phyloP scores from a whole-genome alignment of 1,284 basidiomycete species.

The Rhodotorula sp. region DNA sequence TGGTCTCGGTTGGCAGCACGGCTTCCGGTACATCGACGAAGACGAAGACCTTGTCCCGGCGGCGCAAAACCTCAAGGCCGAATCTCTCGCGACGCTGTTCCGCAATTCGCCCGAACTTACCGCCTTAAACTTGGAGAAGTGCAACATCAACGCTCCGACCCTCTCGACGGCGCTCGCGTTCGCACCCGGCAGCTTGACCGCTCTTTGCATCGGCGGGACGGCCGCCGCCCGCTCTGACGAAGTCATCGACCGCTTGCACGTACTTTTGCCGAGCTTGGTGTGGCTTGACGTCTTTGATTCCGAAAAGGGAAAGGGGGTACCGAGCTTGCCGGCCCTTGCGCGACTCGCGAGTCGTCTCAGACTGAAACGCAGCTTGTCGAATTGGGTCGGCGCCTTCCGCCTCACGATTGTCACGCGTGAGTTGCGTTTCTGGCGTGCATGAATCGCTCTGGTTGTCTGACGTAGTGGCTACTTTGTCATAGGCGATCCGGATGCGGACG shows the following conservation, averaged over 20 bases:
- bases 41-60: background rate
- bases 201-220: constrained; percentile 20
- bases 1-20: background rate
- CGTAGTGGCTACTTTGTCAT: too few relatives aligned
- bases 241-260: constrained; percentile 12
- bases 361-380: background rate
- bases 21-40: background rate
- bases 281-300: constrained; percentile 15
- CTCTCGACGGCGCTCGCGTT: constrained; percentile 3
- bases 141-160: background rate
- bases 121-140: constrained; percentile 6
- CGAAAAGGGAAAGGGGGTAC: too few relatives aligned
- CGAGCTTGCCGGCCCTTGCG: constrained; percentile 9
- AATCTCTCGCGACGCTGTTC: constrained; percentile 15
- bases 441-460: too few relatives aligned
- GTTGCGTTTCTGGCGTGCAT: background rate
- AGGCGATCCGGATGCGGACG: background rate
- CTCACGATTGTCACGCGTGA: constrained; percentile 11
- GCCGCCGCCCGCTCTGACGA: background rate
- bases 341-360: constrained; percentile 10
- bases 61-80: background rate
- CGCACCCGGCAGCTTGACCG: background rate
- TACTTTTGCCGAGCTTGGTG: constrained; percentile 2
- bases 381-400: background rate
- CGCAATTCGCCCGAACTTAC: constrained; percentile 8